A percentile compares a stretch with the other conserved stretches of the same genome.
phyloP scores from a whole-genome alignment of 2,329 filamentous ascomycete genomes.

The Alternaria tenuissima region DNA sequence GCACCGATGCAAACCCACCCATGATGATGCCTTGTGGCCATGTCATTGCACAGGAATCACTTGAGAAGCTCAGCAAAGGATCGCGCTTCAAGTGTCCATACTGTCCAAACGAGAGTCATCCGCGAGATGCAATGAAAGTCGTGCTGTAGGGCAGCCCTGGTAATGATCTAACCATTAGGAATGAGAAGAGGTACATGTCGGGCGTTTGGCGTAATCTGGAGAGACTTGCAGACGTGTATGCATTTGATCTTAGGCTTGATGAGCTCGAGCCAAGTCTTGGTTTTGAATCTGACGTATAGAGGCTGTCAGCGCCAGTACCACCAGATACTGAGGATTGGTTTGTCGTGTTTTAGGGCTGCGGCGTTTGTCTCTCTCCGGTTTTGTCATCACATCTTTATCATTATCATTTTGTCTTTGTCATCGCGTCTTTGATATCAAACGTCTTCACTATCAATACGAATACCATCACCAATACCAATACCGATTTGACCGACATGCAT shows the following conservation, averaged over 20 bases:
- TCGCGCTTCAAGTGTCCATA: slow-evolving; percentile 93
- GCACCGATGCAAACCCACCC: slow-evolving; percentile 88
- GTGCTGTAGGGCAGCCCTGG: slow-evolving; percentile 34
- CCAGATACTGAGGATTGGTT: neutral
- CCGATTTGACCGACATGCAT: neutral
- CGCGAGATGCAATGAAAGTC: slow-evolving; percentile 70
- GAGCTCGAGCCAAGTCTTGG: neutral
- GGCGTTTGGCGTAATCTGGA: neutral
- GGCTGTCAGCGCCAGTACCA: neutral
- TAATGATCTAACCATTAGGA: neutral
- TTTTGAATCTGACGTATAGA: neutral
- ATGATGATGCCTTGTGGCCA: slow-evolving; percentile 98
- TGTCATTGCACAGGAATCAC: slow-evolving; percentile 85
- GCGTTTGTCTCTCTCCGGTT: neutral
- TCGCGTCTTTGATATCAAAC: too few species aligned
- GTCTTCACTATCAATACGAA: neutral
- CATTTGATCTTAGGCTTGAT: neutral
- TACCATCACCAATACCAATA: neutral
- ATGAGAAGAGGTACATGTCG: neutral
- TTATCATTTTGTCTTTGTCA: neutral
- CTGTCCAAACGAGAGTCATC: slow-evolving; percentile 83
- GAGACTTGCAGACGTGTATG: neutral
- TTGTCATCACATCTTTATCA: neutral
- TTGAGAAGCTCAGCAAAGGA: slow-evolving; percentile 81
- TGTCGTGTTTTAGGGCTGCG: neutral